Conservation (phyloP, 768 basidiomycete species). For the Crassisporium funariophilum region DNA sequence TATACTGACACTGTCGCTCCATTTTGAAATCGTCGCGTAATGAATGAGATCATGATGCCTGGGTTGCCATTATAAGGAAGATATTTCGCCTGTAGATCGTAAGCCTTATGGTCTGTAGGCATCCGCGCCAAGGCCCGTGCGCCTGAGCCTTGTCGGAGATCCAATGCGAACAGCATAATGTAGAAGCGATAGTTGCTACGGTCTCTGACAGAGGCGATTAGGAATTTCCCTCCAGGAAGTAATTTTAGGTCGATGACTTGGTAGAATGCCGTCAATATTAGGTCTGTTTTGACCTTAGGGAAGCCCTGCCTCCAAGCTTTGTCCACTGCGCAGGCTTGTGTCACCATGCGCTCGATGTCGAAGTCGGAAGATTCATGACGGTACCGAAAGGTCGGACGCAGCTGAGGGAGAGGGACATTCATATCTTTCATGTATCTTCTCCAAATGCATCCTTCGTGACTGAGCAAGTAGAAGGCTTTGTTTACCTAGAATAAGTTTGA, state of each 20-base stretch:
- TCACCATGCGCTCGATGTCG: slow-evolving; percentile 60
- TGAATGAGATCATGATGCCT: slow-evolving; percentile 61
- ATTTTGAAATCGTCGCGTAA: slow-evolving; percentile 42
- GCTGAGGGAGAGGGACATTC: slow-evolving; percentile 57
- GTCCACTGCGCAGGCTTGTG: slow-evolving; percentile 59
- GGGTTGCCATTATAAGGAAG: slow-evolving; percentile 43
- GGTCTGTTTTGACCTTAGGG: slow-evolving; percentile 33
- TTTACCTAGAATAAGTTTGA: slow-evolving; percentile 43
- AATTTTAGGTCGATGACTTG: slow-evolving; percentile 54
- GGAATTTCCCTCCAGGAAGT: slow-evolving; percentile 68
- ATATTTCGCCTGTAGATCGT: slow-evolving; percentile 61
- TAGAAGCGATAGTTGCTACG: slow-evolving; percentile 44
- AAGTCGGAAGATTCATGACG: slow-evolving; percentile 36
- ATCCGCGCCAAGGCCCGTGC: slow-evolving; percentile 50
- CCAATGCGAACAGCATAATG: slow-evolving; percentile 56
- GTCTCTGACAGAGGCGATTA: slow-evolving; percentile 61
- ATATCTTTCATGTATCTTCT: slow-evolving; percentile 59
- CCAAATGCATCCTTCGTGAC: slow-evolving; percentile 71
- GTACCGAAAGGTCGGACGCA: slow-evolving; percentile 60
- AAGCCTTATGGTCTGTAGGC: slow-evolving; percentile 52
- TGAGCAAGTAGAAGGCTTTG: slow-evolving; percentile 60
- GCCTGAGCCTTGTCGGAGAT: slow-evolving; percentile 52
- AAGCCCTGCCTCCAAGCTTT: slow-evolving; percentile 54
- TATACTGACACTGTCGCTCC: too few relatives aligned
- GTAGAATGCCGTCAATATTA: slow-evolving; percentile 32